phyloP scores from a whole-genome alignment of 2,329 filamentous ascomycete species.

The Tympanopsis confertula region DNA sequence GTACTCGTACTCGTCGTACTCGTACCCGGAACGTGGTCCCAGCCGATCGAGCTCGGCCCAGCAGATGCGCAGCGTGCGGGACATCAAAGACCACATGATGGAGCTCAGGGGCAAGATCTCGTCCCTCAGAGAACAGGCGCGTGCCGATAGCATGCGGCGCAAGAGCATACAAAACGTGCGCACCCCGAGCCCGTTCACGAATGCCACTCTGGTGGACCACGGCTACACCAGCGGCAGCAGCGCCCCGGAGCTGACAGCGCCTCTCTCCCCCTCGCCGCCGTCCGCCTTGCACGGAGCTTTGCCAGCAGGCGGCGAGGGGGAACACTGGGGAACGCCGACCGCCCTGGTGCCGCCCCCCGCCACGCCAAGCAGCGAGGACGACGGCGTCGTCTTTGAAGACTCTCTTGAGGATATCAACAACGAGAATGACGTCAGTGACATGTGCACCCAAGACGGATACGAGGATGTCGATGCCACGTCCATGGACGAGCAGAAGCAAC shows the following conservation, averaged over 20 bases:
- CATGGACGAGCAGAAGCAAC: neutral
- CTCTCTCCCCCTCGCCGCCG: too few relatives aligned
- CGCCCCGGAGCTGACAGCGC: slow-evolving; percentile 16
- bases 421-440: slow-evolving; percentile 21
- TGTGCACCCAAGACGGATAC: slow-evolving; percentile 26
- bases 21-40: slow-evolving; percentile 30
- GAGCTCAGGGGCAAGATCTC: slow-evolving; percentile 79
- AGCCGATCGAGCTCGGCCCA: slow-evolving; percentile 61
- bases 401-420: too few relatives aligned
- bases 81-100: slow-evolving; percentile 73
- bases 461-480: slow-evolving; percentile 5
- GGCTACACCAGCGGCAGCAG: slow-evolving; percentile 31
- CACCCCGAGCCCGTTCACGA: slow-evolving; percentile 68
- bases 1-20: slow-evolving; percentile 37
- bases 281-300: too few relatives aligned
- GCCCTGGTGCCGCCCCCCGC: too few relatives aligned
- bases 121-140: slow-evolving; percentile 63
- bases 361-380: too few relatives aligned
- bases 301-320: too few relatives aligned
- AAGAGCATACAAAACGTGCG: slow-evolving; percentile 66
- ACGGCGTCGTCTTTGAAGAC: too few relatives aligned
- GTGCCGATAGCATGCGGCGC: slow-evolving; percentile 67
- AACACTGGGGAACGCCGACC: too few relatives aligned
- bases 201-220: slow-evolving; percentile 43
- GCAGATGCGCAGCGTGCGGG: slow-evolving; percentile 45